Percentiles rank a stretch among this genome's conserved stretches.
Conservation (phyloP, 1,284 basidiomycete species). For the Cerrena zonata region DNA sequence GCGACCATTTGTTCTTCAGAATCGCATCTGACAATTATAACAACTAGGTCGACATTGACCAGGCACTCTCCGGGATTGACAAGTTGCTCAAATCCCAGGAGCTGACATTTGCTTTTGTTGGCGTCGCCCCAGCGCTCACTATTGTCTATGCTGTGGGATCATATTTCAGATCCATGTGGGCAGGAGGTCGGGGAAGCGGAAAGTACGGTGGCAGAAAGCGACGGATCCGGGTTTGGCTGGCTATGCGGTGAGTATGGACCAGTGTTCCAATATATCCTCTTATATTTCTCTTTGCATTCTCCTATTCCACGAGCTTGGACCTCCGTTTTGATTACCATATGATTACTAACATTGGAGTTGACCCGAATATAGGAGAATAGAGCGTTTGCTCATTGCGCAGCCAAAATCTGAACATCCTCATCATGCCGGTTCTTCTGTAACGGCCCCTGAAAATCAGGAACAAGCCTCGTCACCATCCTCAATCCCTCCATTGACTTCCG, state of each 20-base stretch:
- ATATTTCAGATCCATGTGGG: conserved; percentile 47
- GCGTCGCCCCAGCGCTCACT: conserved; percentile 85
- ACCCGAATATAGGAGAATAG: conserved; percentile 50
- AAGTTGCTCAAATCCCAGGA: conserved; percentile 91
- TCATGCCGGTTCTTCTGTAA: background rate
- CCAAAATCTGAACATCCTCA: conserved; percentile 22
- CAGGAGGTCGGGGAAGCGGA: conserved; percentile 40
- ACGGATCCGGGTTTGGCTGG: conserved; percentile 51
- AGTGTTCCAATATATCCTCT: background rate
- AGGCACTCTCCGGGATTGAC: conserved; percentile 83
- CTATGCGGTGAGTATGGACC: conserved; percentile 47
- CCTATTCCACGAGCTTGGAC: background rate
- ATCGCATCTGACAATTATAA: background rate
- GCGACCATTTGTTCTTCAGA: background rate
- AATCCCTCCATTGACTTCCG: conserved; percentile 58
- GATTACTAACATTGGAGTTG: background rate
- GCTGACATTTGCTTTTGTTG: conserved; percentile 94
- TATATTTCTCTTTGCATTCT: background rate
- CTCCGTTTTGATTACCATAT: background rate
- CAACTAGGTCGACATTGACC: conserved; percentile 80
- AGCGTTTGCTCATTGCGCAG: conserved; percentile 61
- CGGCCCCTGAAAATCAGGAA: background rate
- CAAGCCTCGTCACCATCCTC: conserved; percentile 6
- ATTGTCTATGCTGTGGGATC: conserved; percentile 70
- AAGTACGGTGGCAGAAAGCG: conserved; percentile 48